phyloP scores from a whole-genome alignment of 495 filamentous ascomycete genomes.

The Lasiosphaeris hirsuta region DNA sequence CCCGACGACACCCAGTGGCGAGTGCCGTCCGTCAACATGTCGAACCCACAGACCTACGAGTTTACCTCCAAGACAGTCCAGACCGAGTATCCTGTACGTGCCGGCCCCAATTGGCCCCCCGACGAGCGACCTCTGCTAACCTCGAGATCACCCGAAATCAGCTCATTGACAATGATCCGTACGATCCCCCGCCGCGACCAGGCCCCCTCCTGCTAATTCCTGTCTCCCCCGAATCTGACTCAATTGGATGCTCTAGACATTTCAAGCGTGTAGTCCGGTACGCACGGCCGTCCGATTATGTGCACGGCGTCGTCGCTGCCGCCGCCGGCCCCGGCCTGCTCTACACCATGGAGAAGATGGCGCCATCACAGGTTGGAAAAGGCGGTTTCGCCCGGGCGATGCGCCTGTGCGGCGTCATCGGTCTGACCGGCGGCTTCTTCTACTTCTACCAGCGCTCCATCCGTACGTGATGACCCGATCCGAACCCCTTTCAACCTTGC shows the following conservation, averaged over 20 bases:
- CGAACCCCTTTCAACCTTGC: not conserved
- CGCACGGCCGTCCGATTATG: conserved; percentile 79
- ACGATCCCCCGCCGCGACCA: conserved; percentile 39
- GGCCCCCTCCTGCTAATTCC: not conserved
- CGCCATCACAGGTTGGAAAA: conserved; percentile 74
- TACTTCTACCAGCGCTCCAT: conserved; percentile 71
- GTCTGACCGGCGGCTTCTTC: conserved; percentile 70
- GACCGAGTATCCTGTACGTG: conserved; percentile 76
- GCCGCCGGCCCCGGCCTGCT: conserved; percentile 69
- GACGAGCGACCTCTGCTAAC: conserved; percentile 12
- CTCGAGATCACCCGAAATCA: conserved; percentile 35
- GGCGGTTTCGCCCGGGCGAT: conserved; percentile 79
- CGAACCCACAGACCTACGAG: conserved; percentile 53
- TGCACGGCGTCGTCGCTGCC: conserved; percentile 59
- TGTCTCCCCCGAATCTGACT: conserved; percentile 18
- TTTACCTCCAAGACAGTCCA: conserved; percentile 70
- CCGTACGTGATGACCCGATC: conserved; percentile 40
- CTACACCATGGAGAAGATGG: conserved; percentile 72
- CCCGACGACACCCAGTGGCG: conserved; percentile 27
- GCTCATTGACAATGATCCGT: conserved; percentile 99
- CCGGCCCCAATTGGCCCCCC: conserved; percentile 17
- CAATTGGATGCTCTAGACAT: conserved; percentile 56
- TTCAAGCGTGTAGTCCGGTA: conserved; percentile 84
- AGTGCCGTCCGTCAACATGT: conserved; percentile 51
- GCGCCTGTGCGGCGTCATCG: conserved; percentile 71